Conservation (phyloP, 805 yeast species). For the Cyberlindnera mississippiensis region DNA sequence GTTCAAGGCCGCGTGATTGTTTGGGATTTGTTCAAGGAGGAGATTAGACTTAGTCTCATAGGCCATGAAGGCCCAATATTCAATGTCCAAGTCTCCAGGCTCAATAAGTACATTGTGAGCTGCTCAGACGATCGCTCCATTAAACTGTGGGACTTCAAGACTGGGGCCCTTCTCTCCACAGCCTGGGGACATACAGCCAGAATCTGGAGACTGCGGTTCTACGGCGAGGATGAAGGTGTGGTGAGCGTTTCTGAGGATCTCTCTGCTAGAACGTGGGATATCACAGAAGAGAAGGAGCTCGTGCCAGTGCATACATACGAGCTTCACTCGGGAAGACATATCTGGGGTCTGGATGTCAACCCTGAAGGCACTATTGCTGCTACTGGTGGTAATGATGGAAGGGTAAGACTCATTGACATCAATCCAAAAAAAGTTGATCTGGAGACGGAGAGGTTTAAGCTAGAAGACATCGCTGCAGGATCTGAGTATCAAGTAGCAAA, state of each 20-base stretch:
- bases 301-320: conserved; percentile 43
- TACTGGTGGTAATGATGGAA: conserved; percentile 95
- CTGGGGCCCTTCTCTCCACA: conserved; percentile 59
- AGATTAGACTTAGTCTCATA: conserved; percentile 50
- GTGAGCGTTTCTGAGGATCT: conserved; percentile 85
- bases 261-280: conserved; percentile 75
- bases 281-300: conserved; percentile 27
- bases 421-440: conserved; percentile 30
- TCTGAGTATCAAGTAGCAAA: conserved; percentile 29
- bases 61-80: conserved; percentile 93
- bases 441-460: conserved; percentile 26
- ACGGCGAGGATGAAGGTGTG: conserved; percentile 34
- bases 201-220: conserved; percentile 79
- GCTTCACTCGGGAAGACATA: conserved; percentile 79
- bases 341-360: conserved; percentile 74
- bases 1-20: conserved; percentile 83
- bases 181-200: conserved; percentile 98
- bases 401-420: conserved; percentile 61
- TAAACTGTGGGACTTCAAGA: conserved; percentile 59
- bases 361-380: conserved; percentile 47
- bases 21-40: conserved; percentile 55
- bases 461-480: conserved; percentile 33
- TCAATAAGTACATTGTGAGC: conserved; percentile 56
- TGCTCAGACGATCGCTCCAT: conserved; percentile 96
- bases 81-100: conserved; percentile 59